phyloP scores from a whole-genome alignment of 1,139 yeast genomes.

The Debaryomyces nepalensis region DNA sequence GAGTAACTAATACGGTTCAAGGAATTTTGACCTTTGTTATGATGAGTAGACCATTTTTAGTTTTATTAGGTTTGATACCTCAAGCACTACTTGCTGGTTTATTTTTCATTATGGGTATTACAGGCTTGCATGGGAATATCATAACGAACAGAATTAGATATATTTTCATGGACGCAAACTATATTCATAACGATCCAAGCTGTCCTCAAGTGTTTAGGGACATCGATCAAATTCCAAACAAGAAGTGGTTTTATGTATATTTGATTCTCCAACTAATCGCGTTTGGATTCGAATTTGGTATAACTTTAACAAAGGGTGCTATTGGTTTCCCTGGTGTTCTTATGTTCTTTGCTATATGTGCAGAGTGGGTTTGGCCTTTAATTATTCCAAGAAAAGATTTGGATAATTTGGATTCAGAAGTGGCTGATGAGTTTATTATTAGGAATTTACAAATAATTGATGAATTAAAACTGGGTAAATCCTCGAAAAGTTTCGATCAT shows the following conservation, averaged over 20 bases:
- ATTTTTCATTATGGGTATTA: conserved; percentile 90
- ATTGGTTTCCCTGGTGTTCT: conserved; percentile 93
- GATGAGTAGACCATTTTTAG: conserved; percentile 86
- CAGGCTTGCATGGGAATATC: conserved; percentile 72
- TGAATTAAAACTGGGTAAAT: conserved; percentile 5
- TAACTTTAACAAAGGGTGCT: conserved; percentile 86
- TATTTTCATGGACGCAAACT: conserved; percentile 63
- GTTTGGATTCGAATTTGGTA: conserved; percentile 79
- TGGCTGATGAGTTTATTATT: conserved; percentile 51
- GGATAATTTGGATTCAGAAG: conserved; percentile 67
- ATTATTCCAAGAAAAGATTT: conserved; percentile 68
- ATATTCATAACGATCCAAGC: conserved; percentile 36
- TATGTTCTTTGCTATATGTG: conserved; percentile 57
- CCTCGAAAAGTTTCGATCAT: conserved; percentile 6
- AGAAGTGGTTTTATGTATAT: conserved; percentile 60
- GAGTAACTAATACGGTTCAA: conserved; percentile 82
- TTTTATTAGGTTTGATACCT: conserved; percentile 84
- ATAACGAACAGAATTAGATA: conserved; percentile 67
- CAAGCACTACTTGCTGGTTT: conserved; percentile 92
- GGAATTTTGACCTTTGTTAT: conserved; percentile 83
- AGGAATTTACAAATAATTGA: conserved; percentile 16
- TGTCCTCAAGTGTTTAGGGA: conserved; percentile 45
- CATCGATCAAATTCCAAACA: conserved; percentile 37
- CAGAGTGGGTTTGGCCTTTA: conserved; percentile 69
- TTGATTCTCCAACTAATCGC: conserved; percentile 65